Percentiles rank a stretch among this genome's conserved stretches.
Evolutionary conservation across 495 filamentous ascomycete genomes (phyloP).

Genomic region (Xeromyces bisporus): DNA sequence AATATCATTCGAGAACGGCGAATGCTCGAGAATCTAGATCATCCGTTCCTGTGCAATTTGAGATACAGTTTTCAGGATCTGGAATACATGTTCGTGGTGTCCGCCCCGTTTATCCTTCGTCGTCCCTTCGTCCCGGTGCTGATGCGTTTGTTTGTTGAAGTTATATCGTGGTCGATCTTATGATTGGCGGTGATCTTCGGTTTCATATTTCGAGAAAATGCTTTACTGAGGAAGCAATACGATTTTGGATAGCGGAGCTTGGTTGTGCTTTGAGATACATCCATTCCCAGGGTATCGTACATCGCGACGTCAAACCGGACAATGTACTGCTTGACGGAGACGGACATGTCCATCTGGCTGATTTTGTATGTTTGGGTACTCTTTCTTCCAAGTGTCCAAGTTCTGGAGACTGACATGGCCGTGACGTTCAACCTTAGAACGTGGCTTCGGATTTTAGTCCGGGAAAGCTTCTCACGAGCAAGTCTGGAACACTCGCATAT

Average conservation of each 20-base stretch:
- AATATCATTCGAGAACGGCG: conserved; percentile 94
- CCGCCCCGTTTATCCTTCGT: background rate
- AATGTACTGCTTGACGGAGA: conserved; percentile 89
- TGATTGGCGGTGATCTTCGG: conserved; percentile 92
- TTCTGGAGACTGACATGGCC: too few species aligned
- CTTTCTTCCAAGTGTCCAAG: too few species aligned
- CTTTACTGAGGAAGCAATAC: conserved; percentile 91
- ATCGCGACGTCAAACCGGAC: conserved; percentile 93
- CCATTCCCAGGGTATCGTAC: conserved; percentile 82
- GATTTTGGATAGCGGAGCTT: conserved; percentile 91
- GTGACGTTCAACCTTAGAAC: too few species aligned
- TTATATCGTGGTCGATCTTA: conserved; percentile 94
- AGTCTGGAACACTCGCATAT: conserved; percentile 91
- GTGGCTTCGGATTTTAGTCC: conserved; percentile 85
- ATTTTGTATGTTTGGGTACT: conserved; percentile 87
- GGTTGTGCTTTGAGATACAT: conserved; percentile 87
- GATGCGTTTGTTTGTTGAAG: conserved; percentile 34
- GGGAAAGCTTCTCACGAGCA: conserved; percentile 75
- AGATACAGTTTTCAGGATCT: conserved; percentile 98
- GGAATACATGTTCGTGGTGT: conserved; percentile 73
- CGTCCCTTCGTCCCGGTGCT: conserved; percentile 4
- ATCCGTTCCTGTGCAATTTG: conserved; percentile 95
- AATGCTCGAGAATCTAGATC: conserved; percentile 96
- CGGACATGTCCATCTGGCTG: conserved; percentile 92
- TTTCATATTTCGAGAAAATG: conserved; percentile 98